Conservation (phyloP, 768 basidiomycete species). For the Cystofilobasidium macerans region DNA sequence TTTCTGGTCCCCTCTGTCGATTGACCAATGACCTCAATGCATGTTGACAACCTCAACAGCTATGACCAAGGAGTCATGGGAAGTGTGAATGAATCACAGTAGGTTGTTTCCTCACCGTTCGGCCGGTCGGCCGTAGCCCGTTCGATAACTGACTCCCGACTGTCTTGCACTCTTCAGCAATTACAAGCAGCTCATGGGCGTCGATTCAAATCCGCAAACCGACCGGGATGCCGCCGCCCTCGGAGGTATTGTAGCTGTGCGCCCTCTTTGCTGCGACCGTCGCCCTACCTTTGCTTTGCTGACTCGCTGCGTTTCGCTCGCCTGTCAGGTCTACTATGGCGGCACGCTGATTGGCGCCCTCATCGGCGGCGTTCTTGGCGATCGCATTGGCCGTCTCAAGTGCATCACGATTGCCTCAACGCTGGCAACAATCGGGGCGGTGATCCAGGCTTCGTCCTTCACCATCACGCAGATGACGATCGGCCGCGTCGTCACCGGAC, state of each 20-base stretch:
- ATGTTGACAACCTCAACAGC: background rate
- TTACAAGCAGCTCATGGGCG: slow-evolving; percentile 11
- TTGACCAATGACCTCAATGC: background rate
- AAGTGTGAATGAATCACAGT: background rate
- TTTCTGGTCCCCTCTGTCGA: background rate
- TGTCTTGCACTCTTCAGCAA: too few species aligned
- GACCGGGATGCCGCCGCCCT: slow-evolving; percentile 23
- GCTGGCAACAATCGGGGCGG: slow-evolving; percentile 29
- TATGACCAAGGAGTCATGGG: slow-evolving; percentile 26
- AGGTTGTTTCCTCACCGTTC: background rate
- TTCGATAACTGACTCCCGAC: too few species aligned
- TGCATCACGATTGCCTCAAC: slow-evolving; percentile 26
- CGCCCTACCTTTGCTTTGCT: background rate
- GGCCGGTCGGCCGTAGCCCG: too few species aligned
- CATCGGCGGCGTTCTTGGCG: slow-evolving; percentile 11
- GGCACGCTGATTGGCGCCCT: slow-evolving; percentile 21
- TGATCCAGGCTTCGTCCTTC: slow-evolving; percentile 28
- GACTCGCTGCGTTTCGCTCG: background rate
- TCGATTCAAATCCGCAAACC: background rate
- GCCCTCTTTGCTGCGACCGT: background rate
- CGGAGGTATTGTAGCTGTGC: slow-evolving; percentile 15
- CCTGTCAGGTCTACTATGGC: slow-evolving; percentile 15
- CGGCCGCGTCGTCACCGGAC: slow-evolving; percentile 29
- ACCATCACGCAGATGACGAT: slow-evolving; percentile 28
- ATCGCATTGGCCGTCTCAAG: slow-evolving; percentile 10